Conservation (phyloP, 331 rosid genomes). For the Acacia concinna region DNA sequence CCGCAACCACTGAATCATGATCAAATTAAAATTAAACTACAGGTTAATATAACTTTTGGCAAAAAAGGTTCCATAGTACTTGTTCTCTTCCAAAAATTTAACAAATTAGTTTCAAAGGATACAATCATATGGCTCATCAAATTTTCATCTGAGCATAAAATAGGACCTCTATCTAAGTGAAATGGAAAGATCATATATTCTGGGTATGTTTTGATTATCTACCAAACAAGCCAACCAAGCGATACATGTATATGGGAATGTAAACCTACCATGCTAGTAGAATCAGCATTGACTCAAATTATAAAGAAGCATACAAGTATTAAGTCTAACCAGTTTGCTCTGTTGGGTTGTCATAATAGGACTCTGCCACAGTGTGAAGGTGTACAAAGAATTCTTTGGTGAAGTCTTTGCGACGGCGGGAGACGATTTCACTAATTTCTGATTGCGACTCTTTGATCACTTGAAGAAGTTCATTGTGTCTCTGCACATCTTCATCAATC, state of each 20-base stretch:
- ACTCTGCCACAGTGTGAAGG: constrained; percentile 70
- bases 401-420: constrained; percentile 93
- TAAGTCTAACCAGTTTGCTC: constrained; percentile 64
- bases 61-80: neutral
- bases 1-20: neutral
- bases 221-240: constrained; percentile 19
- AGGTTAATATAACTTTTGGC: too few species aligned
- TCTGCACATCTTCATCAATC: constrained; percentile 90
- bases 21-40: neutral
- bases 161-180: neutral
- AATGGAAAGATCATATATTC: neutral
- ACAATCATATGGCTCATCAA: constrained; percentile 17
- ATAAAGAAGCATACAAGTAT: constrained; percentile 9
- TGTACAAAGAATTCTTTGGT: constrained; percentile 86
- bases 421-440: constrained; percentile 61
- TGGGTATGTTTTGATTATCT: constrained; percentile 1
- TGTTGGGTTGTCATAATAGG: constrained; percentile 54
- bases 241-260: constrained; percentile 14
- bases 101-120: neutral
- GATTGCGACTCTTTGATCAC: constrained; percentile 46
- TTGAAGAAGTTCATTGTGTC: constrained; percentile 75
- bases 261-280: neutral
- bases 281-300: neutral
- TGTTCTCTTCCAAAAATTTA: neutral
- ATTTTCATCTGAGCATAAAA: neutral